Evolutionary conservation across 2,329 filamentous ascomycete genomes (phyloP).

Genomic region (Ophiostoma angusticollis): DNA sequence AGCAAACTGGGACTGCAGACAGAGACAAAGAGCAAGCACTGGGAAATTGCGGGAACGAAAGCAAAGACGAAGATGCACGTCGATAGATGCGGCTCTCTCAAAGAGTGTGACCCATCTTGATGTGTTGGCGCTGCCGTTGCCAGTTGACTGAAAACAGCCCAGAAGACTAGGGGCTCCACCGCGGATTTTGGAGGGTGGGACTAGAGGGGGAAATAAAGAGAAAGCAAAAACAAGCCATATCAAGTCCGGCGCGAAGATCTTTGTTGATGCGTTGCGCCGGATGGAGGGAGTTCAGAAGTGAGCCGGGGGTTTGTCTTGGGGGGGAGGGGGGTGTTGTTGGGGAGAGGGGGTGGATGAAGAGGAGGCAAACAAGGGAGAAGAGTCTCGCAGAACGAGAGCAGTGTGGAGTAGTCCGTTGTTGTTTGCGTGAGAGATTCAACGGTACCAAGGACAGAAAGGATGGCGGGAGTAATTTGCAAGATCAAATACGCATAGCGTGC

Average conservation of each 20-base stretch:
- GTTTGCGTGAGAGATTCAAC: no score
- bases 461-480: no score
- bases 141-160: slow-evolving; percentile 60
- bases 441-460: no score
- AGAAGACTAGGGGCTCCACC: slow-evolving; percentile 51
- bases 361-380: no score
- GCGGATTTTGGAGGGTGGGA: slow-evolving; percentile 31
- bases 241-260: slow-evolving; percentile 31
- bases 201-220: slow-evolving; percentile 6
- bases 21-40: slow-evolving; percentile 24
- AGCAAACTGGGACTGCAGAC: slow-evolving; percentile 20
- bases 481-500: background rate
- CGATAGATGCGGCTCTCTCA: slow-evolving; percentile 53
- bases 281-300: background rate
- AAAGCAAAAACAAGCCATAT: slow-evolving; percentile 26
- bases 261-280: slow-evolving; percentile 18
- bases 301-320: background rate
- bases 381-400: no score
- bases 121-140: slow-evolving; percentile 81
- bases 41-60: slow-evolving; percentile 23
- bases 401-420: no score
- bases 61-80: slow-evolving; percentile 38
- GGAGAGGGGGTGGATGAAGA: no score
- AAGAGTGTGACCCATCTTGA: slow-evolving; percentile 61
- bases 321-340: no score